Evolutionary conservation across 225 moss, liverwort and hornwort species (phyloP), one percentile per base, ranked within the genome.

Genomic region (Ulota crispa): DNA sequence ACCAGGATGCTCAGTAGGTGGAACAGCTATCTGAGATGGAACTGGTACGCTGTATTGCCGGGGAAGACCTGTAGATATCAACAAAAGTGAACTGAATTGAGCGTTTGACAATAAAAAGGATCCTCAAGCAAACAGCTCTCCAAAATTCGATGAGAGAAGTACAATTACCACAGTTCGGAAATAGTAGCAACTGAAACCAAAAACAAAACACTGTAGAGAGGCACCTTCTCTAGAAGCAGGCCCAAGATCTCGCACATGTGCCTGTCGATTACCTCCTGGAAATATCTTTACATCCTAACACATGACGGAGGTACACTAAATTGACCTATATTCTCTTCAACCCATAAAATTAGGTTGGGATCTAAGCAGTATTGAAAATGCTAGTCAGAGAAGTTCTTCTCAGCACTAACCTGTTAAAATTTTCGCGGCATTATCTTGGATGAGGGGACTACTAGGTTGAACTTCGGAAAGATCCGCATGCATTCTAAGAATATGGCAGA

Each of bases 401-500:
- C 39, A 59, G 59, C 54, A 86, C 82, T 23, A 84, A 85, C 90
- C 91, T 89, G 83, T 61, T 37, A 65, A 54, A 37, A 60, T 50
- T 78, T 86, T 94, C 52, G 70, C 80, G 26, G 84, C 78, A 66
- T 82, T 83, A 60, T 87, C 90, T 80, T 85, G 90, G 50, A 76
- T 62, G 28, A 83, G 87, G 10, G 90, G 90, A 82, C 96, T 96
- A 66, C 84, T 89, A 9, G 88, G 88, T 74, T 80, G 90, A 78
- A 80, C 82, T 66, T 93, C 94, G 43, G 71, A 74, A 41, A 72
- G 24, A 52, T 92, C 92, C 43, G 75, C 76, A 56, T 93, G 84
- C 31, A 72, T 83, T 61, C 73, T 88, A 24, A 93, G 86, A 78
- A 99, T 76, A 26, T 84, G 89, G 69, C 92, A 92, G 86, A 99